Percentiles rank a stretch among this genome's conserved stretches.
phyloP scores from a whole-genome alignment of 2,329 filamentous ascomycete species.

The Erysiphe neolycopersici region DNA sequence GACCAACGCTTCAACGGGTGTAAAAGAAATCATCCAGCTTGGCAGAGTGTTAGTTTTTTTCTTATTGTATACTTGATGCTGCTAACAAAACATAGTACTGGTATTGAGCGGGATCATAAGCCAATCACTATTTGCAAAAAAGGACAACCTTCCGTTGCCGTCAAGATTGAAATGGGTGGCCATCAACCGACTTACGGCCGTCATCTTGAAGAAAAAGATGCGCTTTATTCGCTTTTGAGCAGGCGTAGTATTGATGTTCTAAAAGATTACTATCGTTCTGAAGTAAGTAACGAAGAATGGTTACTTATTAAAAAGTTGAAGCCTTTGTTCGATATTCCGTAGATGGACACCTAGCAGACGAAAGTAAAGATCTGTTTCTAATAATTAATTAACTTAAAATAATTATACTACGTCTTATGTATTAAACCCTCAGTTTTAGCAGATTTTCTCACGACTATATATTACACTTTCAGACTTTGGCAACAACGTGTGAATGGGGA shows the following conservation, averaged over 20 bases:
- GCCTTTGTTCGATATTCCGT: constrained; percentile 59
- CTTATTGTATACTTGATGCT: not conserved
- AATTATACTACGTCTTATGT: too few relatives aligned
- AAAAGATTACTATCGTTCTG: constrained; percentile 80
- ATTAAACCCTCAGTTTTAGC: too few relatives aligned
- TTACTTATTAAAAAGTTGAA: constrained; percentile 84
- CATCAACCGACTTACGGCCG: constrained; percentile 88
- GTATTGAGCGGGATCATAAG: constrained; percentile 96
- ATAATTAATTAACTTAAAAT: too few relatives aligned
- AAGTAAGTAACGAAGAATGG: constrained; percentile 87
- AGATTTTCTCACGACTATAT: too few relatives aligned
- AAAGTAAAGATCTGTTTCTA: too few relatives aligned
- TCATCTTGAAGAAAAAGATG: constrained; percentile 78
- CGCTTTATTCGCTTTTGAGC: constrained; percentile 67
- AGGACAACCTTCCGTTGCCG: constrained; percentile 83
- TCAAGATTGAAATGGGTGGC: constrained; percentile 86
- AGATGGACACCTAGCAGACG: not conserved
- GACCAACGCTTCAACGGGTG: constrained; percentile 48
- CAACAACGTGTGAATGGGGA: too few relatives aligned
- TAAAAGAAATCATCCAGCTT: constrained; percentile 60
- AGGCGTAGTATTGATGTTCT: constrained; percentile 75
- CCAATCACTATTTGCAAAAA: constrained; percentile 78
- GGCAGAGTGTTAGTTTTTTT: constrained; percentile 41
- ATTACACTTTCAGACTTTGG: too few relatives aligned
- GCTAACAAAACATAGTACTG: constrained; percentile 30